Evolutionary conservation across 202 grass and related monocot genomes (phyloP).

Genomic region (Carex arenaria): DNA sequence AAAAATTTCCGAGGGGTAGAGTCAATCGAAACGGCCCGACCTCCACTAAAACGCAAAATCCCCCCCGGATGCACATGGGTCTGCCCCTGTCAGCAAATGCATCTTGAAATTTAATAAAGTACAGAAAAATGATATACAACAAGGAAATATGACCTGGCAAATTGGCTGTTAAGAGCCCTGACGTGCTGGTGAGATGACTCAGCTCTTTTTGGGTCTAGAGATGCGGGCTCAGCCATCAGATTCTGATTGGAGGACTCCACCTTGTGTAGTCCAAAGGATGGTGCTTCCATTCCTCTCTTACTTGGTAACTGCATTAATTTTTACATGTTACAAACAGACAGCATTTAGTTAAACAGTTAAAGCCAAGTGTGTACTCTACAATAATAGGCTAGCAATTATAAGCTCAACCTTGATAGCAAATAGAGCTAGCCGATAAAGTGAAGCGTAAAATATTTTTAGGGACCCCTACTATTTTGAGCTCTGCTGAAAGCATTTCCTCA

Average conservation of each 20-base stretch:
- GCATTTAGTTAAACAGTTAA: background rate
- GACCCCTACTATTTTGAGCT: no score
- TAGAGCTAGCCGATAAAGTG: background rate
- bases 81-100: background rate
- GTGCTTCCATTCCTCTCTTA: constrained; percentile 66
- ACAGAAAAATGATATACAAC: background rate
- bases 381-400: background rate
- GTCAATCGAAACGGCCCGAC: no score
- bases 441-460: background rate
- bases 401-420: background rate
- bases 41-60: no score
- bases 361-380: background rate
- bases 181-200: constrained; percentile 60
- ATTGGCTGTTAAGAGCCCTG: constrained; percentile 80
- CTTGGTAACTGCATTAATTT: constrained; percentile 49
- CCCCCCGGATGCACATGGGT: no score
- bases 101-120: background rate
- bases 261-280: constrained; percentile 74
- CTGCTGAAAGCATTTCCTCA: no score
- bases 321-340: constrained; percentile 21
- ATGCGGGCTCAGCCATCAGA: constrained; percentile 40
- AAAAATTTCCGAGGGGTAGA: no score
- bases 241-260: constrained; percentile 71
- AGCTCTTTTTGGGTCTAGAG: constrained; percentile 49
- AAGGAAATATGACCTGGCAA: constrained; percentile 52